Conservation (phyloP, 78 protist genomes). For the Dictyostelium firmibasis region DNA sequence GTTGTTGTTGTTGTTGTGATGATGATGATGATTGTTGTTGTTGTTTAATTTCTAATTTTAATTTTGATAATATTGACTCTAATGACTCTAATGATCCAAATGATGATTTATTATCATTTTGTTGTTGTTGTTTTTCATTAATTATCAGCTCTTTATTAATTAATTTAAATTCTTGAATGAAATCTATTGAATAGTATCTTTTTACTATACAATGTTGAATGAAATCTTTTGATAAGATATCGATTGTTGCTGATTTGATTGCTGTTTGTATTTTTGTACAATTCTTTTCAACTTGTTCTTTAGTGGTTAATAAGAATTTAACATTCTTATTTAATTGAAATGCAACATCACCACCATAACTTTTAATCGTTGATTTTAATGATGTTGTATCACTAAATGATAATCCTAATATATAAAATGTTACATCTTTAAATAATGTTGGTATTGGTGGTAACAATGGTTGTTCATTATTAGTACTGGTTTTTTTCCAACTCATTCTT, state of each 20-base stretch:
- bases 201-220: constrained; percentile 31
- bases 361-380: constrained; percentile 15
- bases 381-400: not conserved
- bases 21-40: not conserved
- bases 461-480: not conserved
- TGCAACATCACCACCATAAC: constrained; percentile 33
- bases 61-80: not conserved
- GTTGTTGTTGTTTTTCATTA: not conserved
- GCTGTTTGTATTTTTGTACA: constrained; percentile 24
- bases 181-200: not conserved
- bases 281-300: constrained; percentile 22
- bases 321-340: constrained; percentile 22
- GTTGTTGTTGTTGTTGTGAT: not conserved
- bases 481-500: not conserved
- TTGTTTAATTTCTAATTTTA: not conserved
- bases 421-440: not conserved
- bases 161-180: not conserved
- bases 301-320: constrained; percentile 8
- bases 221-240: constrained; percentile 3
- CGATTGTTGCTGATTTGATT: not conserved
- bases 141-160: not conserved
- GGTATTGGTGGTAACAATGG: not conserved
- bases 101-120: not conserved
- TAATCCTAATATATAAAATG: constrained; percentile 12
- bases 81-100: not conserved